These are phyloP conservation scores for Nelumbo lutea DNA, from an alignment of 164 flowering plant species.

Conservation along the genomic window DNA sequence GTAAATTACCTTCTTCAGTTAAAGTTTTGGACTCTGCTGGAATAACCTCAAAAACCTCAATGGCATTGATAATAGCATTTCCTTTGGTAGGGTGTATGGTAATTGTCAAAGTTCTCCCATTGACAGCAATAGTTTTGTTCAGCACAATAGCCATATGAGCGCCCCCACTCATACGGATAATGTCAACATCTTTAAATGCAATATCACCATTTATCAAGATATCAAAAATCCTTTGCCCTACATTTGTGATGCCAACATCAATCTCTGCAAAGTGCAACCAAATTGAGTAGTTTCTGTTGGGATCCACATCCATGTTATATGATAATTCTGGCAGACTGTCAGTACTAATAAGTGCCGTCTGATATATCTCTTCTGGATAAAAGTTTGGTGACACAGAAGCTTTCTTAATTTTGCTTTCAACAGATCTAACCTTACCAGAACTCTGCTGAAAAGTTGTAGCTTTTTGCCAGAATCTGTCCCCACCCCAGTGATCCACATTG, in stretches of 20 bases:
- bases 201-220: conserved; percentile 77
- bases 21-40: conserved; percentile 62
- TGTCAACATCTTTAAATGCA: conserved; percentile 63
- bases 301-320: conserved; percentile 77
- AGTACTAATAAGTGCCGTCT: conserved; percentile 64
- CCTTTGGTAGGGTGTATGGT: conserved; percentile 64
- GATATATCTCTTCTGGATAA: conserved; percentile 78
- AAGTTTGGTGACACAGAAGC: conserved; percentile 72
- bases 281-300: conserved; percentile 80
- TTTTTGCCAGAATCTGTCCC: conserved; percentile 82
- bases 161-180: conserved; percentile 57
- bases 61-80: conserved; percentile 66
- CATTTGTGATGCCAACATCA: conserved; percentile 44
- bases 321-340: conserved; percentile 54
- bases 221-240: conserved; percentile 80
- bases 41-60: conserved; percentile 85
- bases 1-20: conserved; percentile 58
- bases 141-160: conserved; percentile 64
- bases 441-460: conserved; percentile 44
- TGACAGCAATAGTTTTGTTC: conserved; percentile 71
- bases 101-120: conserved; percentile 74
- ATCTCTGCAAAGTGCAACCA: conserved; percentile 99
- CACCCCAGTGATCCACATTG: conserved; percentile 77
- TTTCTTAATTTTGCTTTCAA: conserved; percentile 39
- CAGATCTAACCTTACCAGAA: conserved; percentile 43